Base-by-base conservation (phyloP, 768 basidiomycete genomes). In the Scleroderma bovista region DNA sequence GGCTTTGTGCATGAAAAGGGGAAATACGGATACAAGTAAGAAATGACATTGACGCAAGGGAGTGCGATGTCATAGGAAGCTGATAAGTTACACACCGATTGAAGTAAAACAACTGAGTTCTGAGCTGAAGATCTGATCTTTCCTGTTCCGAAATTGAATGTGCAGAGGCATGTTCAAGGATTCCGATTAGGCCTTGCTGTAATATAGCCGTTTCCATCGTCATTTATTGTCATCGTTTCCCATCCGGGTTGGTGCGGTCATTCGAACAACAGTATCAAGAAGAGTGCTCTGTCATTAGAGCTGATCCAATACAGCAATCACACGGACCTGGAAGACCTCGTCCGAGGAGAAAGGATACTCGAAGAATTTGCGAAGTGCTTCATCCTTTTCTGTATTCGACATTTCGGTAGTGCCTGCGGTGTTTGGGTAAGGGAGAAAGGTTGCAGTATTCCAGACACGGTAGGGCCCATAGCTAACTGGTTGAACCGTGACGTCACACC, bases 61-160 rank as follows among this genome's bases (percentile, higher is more conserved):
- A n/a, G n/a, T n/a, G 23, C 19, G 23, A 11, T 40, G 39, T 22
- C 33, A 29, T 23, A 34, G 17, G 17, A 32, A 38, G 39, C 34
- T 17, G 31, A 6, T 11, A 32, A 51, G 41, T 47, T 47, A 47
- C 68, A 48, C 50, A 79, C 81, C 69, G 70, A 66, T 86, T 88
- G 65, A 87, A 89, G 67, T 86, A 89, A 61, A 85, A 89, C 1
- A 88, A 73, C 16, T 78, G 72, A 2, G 79, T 78, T 34, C 74
- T 74, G 10, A 77, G 72, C 31, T 82, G 51, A 26, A 79, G 66
- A 22, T 80, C 75, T 13, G 76, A 74, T 48, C 58, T 66, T 31
- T 75, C 69, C 17, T 71, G 72, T 8, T 70, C 62, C 1, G 73
- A 50, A 26, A 9, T 69, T 60, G 31, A 75, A 53, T 3, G 73